These are phyloP conservation scores for Phytophthora rubi DNA, from an alignment of 352 stramenopile species.

Conservation along the genomic window DNA sequence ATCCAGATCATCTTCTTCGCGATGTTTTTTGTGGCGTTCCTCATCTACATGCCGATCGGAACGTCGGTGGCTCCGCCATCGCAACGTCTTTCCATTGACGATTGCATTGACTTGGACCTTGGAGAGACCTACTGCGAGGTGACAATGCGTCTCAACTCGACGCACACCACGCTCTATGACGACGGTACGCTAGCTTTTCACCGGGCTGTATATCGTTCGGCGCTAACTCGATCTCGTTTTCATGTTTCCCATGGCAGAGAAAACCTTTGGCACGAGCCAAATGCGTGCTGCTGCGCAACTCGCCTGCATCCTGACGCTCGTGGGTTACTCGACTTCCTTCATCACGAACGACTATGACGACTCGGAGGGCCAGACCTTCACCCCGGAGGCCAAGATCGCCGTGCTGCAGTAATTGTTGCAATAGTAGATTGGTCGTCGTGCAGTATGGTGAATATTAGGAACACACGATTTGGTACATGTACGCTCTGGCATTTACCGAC, in stretches of 20 bases:
- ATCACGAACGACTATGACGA: conserved; percentile 65
- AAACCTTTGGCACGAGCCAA: conserved; percentile 58
- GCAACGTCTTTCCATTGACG: conserved; percentile 43
- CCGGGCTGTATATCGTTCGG: no score
- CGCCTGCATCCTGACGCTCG: conserved; percentile 71
- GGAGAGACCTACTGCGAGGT: conserved; percentile 67
- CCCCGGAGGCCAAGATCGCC: conserved; percentile 36
- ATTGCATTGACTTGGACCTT: conserved; percentile 63
- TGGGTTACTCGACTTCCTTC: conserved; percentile 77
- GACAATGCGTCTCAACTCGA: conserved; percentile 62
- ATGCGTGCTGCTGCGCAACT: conserved; percentile 71
- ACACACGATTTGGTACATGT: neutral
- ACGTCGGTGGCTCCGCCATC: conserved; percentile 29
- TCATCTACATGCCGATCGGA: conserved; percentile 68
- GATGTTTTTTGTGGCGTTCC: conserved; percentile 64
- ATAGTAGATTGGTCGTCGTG: conserved; percentile 15
- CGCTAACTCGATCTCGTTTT: neutral
- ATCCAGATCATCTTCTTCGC: conserved; percentile 51
- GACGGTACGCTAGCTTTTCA: conserved; percentile 45
- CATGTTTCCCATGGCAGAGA: conserved; percentile 31
- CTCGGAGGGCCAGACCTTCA: conserved; percentile 32
- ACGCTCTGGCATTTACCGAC: neutral
- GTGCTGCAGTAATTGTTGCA: conserved; percentile 28
- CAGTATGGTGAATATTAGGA: conserved; percentile 7
- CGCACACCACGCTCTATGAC: conserved; percentile 75